Conservation (phyloP, 139 green algal genomes). For the Deuterostichococcus epilithicus region DNA sequence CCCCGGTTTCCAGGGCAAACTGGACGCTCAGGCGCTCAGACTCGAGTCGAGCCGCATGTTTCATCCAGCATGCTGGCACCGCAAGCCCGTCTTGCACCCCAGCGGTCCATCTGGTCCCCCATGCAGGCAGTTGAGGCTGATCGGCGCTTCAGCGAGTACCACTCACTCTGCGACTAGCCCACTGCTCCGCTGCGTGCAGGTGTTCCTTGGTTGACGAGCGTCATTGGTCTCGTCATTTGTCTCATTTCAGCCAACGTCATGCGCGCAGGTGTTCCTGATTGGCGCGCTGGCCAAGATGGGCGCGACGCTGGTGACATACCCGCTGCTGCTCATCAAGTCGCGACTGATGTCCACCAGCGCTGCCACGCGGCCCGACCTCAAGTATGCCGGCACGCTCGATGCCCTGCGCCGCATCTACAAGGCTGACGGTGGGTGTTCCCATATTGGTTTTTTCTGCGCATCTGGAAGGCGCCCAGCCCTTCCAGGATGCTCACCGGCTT, state of each 20-base stretch:
- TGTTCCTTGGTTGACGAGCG: too few species aligned
- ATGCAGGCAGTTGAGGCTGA: too few species aligned
- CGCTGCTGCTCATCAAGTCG: constrained; percentile 89
- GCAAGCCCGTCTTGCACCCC: too few species aligned
- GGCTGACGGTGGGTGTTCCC: constrained; percentile 41
- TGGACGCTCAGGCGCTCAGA: neutral
- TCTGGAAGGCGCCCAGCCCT: neutral
- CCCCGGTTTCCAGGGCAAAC: too few species aligned
- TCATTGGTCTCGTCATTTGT: too few species aligned
- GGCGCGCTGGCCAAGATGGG: constrained; percentile 86
- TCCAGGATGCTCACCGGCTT: neutral
- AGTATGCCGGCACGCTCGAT: constrained; percentile 57
- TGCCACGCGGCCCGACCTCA: constrained; percentile 42
- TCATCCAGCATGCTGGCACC: too few species aligned
- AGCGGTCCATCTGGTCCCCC: too few species aligned
- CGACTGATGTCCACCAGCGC: constrained; percentile 53
- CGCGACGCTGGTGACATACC: constrained; percentile 91
- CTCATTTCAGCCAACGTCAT: constrained; percentile 1
- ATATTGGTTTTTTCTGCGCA: neutral
- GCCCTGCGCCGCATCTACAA: constrained; percentile 56
- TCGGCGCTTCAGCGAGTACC: too few species aligned
- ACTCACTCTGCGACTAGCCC: too few species aligned
- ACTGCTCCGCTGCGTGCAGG: too few species aligned
- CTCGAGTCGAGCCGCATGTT: too few species aligned
- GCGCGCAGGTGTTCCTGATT: constrained; percentile 77